Conservation (phyloP, 192 early-diverging fungal genomes). For the Backusella psychrophila region DNA sequence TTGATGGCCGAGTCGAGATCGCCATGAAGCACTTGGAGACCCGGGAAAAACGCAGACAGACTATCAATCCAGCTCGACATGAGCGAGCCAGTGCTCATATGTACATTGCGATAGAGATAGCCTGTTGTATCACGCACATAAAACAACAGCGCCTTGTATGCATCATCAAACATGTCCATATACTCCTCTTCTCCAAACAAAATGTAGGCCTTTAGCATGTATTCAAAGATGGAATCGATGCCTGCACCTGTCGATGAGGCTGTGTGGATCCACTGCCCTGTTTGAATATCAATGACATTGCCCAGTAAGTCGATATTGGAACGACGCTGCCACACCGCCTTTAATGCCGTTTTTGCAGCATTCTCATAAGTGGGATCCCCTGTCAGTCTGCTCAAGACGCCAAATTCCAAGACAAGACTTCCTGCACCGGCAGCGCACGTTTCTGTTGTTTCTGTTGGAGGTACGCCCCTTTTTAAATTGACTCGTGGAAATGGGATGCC, state of each 20-base stretch:
- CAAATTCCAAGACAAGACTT: conserved; percentile 91
- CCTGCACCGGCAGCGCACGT: conserved; percentile 91
- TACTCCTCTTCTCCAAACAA: conserved; percentile 85
- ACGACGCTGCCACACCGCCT: conserved; percentile 74
- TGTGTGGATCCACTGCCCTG: conserved; percentile 68
- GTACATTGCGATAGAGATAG: conserved; percentile 85
- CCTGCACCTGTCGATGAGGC: conserved; percentile 85
- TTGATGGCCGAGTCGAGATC: conserved; percentile 84
- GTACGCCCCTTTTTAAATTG: conserved; percentile 75
- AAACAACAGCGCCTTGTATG: conserved; percentile 67
- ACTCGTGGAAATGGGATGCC: conserved; percentile 84
- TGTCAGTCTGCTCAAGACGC: conserved; percentile 81
- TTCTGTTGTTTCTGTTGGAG: conserved; percentile 59
- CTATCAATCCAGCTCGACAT: conserved; percentile 83
- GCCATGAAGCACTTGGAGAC: conserved; percentile 86
- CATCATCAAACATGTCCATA: conserved; percentile 67
- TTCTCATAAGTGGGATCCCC: conserved; percentile 77
- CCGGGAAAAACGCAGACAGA: conserved; percentile 89
- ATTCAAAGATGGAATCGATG: conserved; percentile 92
- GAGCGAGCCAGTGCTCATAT: conserved; percentile 69
- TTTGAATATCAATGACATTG: conserved; percentile 73
- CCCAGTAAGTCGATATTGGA: conserved; percentile 80
- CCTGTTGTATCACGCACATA: conserved; percentile 67
- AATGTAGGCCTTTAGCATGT: conserved; percentile 85
- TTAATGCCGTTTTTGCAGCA: conserved; percentile 64